A percentile compares a stretch with the other conserved stretches of the same genome.
These are phyloP conservation scores for Lichtheimia hyalospora DNA, from an alignment of 371 early-diverging fungal species.

Conservation along the genomic window DNA sequence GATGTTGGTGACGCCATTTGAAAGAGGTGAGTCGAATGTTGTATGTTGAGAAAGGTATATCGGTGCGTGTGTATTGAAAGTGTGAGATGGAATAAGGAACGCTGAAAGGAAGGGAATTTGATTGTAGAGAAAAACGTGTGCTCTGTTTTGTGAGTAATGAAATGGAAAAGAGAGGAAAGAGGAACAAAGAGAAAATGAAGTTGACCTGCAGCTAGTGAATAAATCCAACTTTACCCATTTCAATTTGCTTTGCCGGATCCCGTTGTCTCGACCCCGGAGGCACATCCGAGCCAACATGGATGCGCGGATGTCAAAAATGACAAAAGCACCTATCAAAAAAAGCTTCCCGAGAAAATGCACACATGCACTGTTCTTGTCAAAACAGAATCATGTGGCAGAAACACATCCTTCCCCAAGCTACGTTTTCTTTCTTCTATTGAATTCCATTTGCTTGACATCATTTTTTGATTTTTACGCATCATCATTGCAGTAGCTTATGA, in stretches of 20 bases:
- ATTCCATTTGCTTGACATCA: too few relatives aligned
- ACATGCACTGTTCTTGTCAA: too few relatives aligned
- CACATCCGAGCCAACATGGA: background rate
- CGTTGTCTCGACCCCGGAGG: constrained; percentile 4
- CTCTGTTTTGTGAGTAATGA: constrained; percentile 5
- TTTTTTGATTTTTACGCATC: too few relatives aligned
- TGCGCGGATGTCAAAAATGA: constrained; percentile 1
- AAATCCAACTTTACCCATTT: background rate
- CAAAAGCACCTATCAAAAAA: too few relatives aligned
- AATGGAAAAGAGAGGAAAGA: constrained; percentile 12
- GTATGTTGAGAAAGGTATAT: background rate
- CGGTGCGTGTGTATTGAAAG: constrained; percentile 1
- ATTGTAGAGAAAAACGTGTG: constrained; percentile 5
- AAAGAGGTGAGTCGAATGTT: background rate
- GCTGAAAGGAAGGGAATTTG: background rate
- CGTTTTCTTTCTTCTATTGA: too few relatives aligned
- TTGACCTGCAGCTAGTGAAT: background rate
- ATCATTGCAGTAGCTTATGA: too few relatives aligned
- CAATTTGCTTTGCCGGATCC: background rate
- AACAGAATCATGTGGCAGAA: too few relatives aligned
- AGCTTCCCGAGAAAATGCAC: too few relatives aligned
- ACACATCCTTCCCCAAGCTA: too few relatives aligned
- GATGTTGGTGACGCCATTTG: constrained; percentile 4
- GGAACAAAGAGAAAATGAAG: constrained; percentile 1
- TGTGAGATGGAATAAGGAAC: background rate